Base-by-base conservation (phyloP, 2,329 filamentous ascomycete genomes). In the Ilyonectria robusta region DNA sequence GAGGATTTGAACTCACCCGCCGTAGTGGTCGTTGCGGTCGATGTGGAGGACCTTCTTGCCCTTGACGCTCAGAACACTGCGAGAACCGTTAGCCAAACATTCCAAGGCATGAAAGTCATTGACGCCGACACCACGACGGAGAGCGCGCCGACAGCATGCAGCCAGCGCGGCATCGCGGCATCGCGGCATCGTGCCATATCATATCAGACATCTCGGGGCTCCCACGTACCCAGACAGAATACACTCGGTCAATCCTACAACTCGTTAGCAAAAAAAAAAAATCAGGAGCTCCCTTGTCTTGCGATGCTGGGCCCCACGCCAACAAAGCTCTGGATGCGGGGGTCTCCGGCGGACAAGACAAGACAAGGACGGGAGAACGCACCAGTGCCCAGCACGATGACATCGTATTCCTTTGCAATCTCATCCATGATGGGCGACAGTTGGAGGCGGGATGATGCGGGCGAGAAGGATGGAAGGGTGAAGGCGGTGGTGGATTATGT, bases 11-110 rank as follows among this genome's bases (percentile, higher is more conserved):
- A 87, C 93, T 78, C 86, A 97, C 95, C 94, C 96, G 89, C 96
- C 96, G 80, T 98, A 98, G 87, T 98, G 95, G 82, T 97, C 94
- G 82, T 98, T 98, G 81, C 95, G 92, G 85, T 98, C 96, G 82
- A 99, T 97, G 86, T 99, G 96, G 73, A 99, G 89, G 79, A 99
- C 96, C 87, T 98, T 98, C 88, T 97, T 95, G 83, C 95, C 95
- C 88, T 98, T 98, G 78, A 98, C 95, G 86, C 94, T 97, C 81
- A 98, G 86, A 69, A 99, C 95, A 84, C 95, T 81, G 68, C 55
- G 9, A 46, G 33, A 40, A 51, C 40, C 17, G 63, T 76, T 59
- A 76, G 74, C 69, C 71, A 68, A 74, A 61, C 59, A 65, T 65
- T 46, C 64, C 66, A 51, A 59, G 64, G 67, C 48, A 50, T 48